Evolutionary conservation across 116 monocot genomes (phyloP).

Genomic region (Iris pallida): DNA sequence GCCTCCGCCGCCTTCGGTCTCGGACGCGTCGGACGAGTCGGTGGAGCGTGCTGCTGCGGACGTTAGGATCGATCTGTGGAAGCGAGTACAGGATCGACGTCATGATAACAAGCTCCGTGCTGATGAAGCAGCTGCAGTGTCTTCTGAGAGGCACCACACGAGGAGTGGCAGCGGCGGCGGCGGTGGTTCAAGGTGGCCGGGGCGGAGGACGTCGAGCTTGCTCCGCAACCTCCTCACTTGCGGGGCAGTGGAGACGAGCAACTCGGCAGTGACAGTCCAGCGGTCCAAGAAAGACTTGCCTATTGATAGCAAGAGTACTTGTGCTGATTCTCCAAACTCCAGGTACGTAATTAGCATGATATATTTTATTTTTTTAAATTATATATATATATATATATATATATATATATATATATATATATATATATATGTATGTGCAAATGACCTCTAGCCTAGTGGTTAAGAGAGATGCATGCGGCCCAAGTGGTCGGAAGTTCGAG

Average conservation of each 20-base stretch:
- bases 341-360: too few relatives aligned
- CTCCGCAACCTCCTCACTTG: conserved; percentile 24
- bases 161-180: background rate
- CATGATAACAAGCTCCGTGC: background rate
- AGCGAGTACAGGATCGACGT: background rate
- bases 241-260: conserved; percentile 5
- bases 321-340: too few relatives aligned
- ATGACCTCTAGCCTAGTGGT: too few relatives aligned
- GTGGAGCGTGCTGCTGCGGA: background rate
- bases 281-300: background rate
- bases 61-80: background rate
- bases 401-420: too few relatives aligned
- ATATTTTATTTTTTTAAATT: too few relatives aligned
- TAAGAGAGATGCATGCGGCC: too few relatives aligned
- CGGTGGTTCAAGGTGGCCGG: background rate
- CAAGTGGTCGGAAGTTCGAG: too few relatives aligned
- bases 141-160: too few relatives aligned
- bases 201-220: background rate
- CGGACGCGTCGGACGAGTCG: background rate
- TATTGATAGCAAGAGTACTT: too few relatives aligned
- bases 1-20: background rate
- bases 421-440: too few relatives aligned
- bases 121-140: background rate
- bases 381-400: too few relatives aligned
- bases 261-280: background rate